phyloP scores from a whole-genome alignment of 306 rosid species.

The Vigna angularis region DNA sequence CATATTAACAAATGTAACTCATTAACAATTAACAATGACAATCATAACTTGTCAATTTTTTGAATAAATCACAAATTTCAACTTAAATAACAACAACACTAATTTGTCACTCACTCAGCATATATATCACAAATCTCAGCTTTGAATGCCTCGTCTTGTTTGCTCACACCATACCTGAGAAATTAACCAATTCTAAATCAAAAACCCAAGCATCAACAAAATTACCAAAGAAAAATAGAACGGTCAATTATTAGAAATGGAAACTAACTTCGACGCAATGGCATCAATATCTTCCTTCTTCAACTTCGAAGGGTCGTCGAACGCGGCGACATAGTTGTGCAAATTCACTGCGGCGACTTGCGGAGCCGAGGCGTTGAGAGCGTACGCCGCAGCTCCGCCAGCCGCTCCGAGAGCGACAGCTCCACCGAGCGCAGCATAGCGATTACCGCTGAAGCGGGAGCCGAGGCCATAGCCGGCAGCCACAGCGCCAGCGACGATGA shows the following conservation, averaged over 20 bases:
- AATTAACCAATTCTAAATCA: conserved; percentile 24
- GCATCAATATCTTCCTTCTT: conserved; percentile 81
- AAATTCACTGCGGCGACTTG: conserved; percentile 86
- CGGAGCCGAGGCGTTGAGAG: conserved; percentile 77
- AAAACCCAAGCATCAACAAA: not conserved
- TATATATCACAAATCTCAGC: conserved; percentile 88
- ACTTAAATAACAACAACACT: not conserved
- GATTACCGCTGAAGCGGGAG: conserved; percentile 61
- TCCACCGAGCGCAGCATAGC: conserved; percentile 74
- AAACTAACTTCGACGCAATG: conserved; percentile 78
- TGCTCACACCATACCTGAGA: conserved; percentile 86
- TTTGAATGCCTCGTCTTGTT: conserved; percentile 85
- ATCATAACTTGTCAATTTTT: not conserved
- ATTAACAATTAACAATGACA: not conserved
- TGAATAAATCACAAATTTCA: not conserved
- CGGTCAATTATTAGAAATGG: not conserved
- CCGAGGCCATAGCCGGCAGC: conserved; percentile 94
- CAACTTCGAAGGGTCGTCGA: conserved; percentile 71
- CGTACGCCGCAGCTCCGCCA: conserved; percentile 75
- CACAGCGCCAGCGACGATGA: conserved; percentile 76
- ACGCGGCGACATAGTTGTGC: conserved; percentile 80
- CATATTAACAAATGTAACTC: not conserved
- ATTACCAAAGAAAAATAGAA: not conserved
- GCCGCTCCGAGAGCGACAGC: conserved; percentile 86
- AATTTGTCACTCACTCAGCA: conserved; percentile 57